A percentile compares a stretch with the other conserved stretches of the same genome.
Evolutionary conservation across 78 protist genomes (phyloP).

Genomic region (Dictyostelium discoideum): DNA sequence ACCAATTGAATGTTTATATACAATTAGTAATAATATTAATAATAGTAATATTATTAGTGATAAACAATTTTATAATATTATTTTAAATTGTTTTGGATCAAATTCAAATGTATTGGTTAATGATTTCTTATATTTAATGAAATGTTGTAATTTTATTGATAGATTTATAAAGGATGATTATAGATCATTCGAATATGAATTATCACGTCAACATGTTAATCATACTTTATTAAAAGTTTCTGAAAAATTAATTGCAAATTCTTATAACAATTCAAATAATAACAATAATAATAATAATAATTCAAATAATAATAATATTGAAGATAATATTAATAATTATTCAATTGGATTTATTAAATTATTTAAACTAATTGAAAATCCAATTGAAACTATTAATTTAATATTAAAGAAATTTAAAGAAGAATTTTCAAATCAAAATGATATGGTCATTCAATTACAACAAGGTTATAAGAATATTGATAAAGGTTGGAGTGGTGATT

Average conservation of each 20-base stretch:
- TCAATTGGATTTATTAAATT: conserved; percentile 9
- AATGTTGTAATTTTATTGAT: conserved; percentile 29
- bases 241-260: neutral
- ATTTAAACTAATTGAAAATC: neutral
- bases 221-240: neutral
- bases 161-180: neutral
- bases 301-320: neutral
- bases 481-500: conserved; percentile 30
- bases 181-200: conserved; percentile 1
- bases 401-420: neutral
- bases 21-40: neutral
- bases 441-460: neutral
- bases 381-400: neutral
- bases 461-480: neutral
- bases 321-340: neutral
- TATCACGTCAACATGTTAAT: neutral
- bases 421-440: conserved; percentile 3
- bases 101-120: neutral
- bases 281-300: neutral
- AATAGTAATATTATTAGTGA: neutral
- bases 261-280: too few species aligned
- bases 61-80: neutral
- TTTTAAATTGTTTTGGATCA: neutral
- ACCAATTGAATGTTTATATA: conserved; percentile 16
- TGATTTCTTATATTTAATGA: conserved; percentile 1